phyloP scores from a whole-genome alignment of 2,329 filamentous ascomycete genomes.

The Venturia nashicola region DNA sequence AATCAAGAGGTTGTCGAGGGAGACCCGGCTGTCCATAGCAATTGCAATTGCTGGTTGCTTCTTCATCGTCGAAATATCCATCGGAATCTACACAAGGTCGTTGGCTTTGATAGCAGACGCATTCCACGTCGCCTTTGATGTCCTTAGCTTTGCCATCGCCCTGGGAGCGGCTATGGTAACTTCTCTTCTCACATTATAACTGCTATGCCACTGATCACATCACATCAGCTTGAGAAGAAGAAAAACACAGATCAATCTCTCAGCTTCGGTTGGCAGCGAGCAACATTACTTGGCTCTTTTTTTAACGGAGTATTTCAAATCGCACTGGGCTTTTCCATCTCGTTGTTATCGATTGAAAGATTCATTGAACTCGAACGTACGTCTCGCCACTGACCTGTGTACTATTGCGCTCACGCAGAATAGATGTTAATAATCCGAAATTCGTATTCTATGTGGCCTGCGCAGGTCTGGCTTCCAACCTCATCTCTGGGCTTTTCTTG shows the following conservation, averaged over 20 bases:
- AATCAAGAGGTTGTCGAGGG: background rate
- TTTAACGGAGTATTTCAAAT: slow-evolving; percentile 70
- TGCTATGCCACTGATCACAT: background rate
- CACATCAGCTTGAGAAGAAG: slow-evolving; percentile 42
- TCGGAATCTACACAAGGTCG: slow-evolving; percentile 59
- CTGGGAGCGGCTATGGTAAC: slow-evolving; percentile 45
- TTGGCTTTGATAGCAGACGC: slow-evolving; percentile 65
- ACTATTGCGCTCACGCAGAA: background rate
- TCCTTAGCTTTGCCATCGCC: slow-evolving; percentile 57
- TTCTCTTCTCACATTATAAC: background rate
- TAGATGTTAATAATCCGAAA: slow-evolving; percentile 52
- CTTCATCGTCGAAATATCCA: slow-evolving; percentile 21
- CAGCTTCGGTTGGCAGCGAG: slow-evolving; percentile 67
- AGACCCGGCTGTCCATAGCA: background rate
- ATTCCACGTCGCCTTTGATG: slow-evolving; percentile 48
- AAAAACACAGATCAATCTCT: slow-evolving; percentile 44
- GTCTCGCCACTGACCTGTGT: slow-evolving; percentile 13
- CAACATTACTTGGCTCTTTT: slow-evolving; percentile 61
- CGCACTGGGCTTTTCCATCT: slow-evolving; percentile 59
- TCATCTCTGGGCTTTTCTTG: slow-evolving; percentile 54
- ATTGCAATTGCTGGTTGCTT: slow-evolving; percentile 10
- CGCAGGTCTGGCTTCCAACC: slow-evolving; percentile 53
- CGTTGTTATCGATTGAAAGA: slow-evolving; percentile 60
- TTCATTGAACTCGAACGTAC: slow-evolving; percentile 47
- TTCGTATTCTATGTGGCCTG: slow-evolving; percentile 58